Evolutionary conservation across 2,329 filamentous ascomycete species (phyloP), one percentile per base, ranked within the genome.

Genomic region (Elsinoe australis): DNA sequence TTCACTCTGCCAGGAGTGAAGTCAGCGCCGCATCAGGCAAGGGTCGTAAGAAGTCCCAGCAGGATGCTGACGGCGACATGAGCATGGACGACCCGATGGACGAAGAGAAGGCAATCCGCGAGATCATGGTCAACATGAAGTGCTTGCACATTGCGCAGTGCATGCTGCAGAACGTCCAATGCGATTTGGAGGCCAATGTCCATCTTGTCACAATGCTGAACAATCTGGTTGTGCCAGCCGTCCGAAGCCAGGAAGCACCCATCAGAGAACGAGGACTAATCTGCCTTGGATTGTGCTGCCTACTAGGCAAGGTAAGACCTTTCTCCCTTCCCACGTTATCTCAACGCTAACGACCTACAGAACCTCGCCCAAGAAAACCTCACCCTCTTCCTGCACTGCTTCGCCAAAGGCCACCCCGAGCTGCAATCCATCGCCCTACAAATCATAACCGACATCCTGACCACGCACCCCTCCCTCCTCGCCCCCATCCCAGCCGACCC

Each of bases 101-200:
- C 46, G 76, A 79, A 55, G 73, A 73, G 38, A 94, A 89, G 68
- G 87, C 85, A 1, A 80, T 95, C 55, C 82, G 80, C 55, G 88
- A 95, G 67, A 92, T 95, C 61, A 82, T 95, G 71, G 85, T 96
- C 64, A 96, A 96, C 71, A 89, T 95, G 79, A 96, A 96, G 69
- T 96, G 92, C 65, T 75, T 98, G 53, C 86, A 95, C 62, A 95
- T 98, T 56, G 89, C 94, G 19, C 87, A 95, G 65, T 96, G 88
- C 72, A 95, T 96, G 85, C 76, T 98, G 45, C 82, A 94, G 61
- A 95, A 96, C 60, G 87, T 98, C 7, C 77, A 85, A 47, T 87
- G 87, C 52, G 85, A 85, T 59, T 72, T 96, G 29, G 88, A 95
- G 66, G 79, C 89, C 56, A 95, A 95, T 62, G 82, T 85, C 50